Base-by-base conservation (phyloP, 2,329 filamentous ascomycete species). In the Alternaria consortialis region DNA sequence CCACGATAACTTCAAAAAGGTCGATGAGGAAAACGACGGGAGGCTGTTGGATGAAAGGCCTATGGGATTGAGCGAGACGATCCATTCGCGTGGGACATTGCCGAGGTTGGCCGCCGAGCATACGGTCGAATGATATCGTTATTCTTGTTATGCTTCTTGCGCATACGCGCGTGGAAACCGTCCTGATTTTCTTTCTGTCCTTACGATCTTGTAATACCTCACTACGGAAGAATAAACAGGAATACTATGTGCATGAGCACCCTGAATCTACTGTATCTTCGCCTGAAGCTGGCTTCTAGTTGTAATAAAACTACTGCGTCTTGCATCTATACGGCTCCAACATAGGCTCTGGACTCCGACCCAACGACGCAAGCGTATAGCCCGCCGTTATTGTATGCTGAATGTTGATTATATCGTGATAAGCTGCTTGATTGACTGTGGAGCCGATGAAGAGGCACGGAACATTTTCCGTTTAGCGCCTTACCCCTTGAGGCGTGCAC, bases 1-100 rank as follows among this genome's bases (percentile, higher is more conserved):
- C 13, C 65, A 60, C 8, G 63, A 62, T 20, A 46, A 44, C 2
- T 68, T 65, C 37, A 57, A 47, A 3, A 64, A 58, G 23, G 58
- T 59, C 3, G 65, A 68, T 13, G 60, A 66, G 29, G 58, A 58
- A 8, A 68, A 68, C 11, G 65, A 68, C 56, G 65, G 65, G 11
- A 57, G 65, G 32, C 55, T 68, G 7, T 34, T 68, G 52, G 60
- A 68, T 39, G 65, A 66, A n/a, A 58, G 54, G 29, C 65, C 65
- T 2, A 60, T 65, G 58, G 65, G 65, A 31, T 37, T 68, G 8
- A 59, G 60, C 53, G 65, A 68, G 56, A 68, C 65, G 27, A 68
- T 68, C 15, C 65, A 68, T 52, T 65, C 60, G 7, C 57, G 48
- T 7, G 58, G 43, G 17, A 64, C 65, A 7, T 46, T 68, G 12